Evolutionary conservation across 495 filamentous ascomycete genomes (phyloP), one percentile per base, ranked within the genome.

Genomic region (Penicillium taxi): DNA sequence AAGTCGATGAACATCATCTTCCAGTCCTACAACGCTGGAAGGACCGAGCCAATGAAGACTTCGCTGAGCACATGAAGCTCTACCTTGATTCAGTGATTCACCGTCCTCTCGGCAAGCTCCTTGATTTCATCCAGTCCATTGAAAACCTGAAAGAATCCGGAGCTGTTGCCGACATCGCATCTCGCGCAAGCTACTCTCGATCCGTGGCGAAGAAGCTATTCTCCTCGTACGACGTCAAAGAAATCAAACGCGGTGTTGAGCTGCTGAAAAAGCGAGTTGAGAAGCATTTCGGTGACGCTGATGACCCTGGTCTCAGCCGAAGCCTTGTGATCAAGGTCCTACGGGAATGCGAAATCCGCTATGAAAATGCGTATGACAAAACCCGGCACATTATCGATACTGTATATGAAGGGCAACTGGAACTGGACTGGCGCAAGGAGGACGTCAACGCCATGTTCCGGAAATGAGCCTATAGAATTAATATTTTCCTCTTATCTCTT

Each of bases 221-320:
- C 14, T 71, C 80, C 6, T 65, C 71, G 11, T 83, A 94, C 48
- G 90, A 96, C 49, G 66, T 63, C 11, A 85, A 84, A 59, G 89
- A 95, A 57, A 70, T 96, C 26, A 70, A 79, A 25, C 81, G 83
- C 39, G 90, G 90, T 5, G 78, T 94, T 37, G 88, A 94, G 41
- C 73, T 82, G 42, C 68, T 96, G 19, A 77, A 79, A 55, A 93
- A 91, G 63, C 73, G 90, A 19, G 84, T 96, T 3, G 88, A 96
- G 60, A 96, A 96, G 59, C 90, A 96, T 59, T 96, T 96, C 61
- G 86, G 83, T 15, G 86, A 91, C 27, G 84, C 78, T 4, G 86
- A 89, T 44, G 85, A 90, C 45, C 74, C 72, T 22, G 66, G 62
- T n/a, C 56, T 84, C 26, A 81, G 74, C 47, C 69, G 76, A 9